Base-by-base conservation (phyloP, 805 yeast species). In the Starmerella bombi region DNA sequence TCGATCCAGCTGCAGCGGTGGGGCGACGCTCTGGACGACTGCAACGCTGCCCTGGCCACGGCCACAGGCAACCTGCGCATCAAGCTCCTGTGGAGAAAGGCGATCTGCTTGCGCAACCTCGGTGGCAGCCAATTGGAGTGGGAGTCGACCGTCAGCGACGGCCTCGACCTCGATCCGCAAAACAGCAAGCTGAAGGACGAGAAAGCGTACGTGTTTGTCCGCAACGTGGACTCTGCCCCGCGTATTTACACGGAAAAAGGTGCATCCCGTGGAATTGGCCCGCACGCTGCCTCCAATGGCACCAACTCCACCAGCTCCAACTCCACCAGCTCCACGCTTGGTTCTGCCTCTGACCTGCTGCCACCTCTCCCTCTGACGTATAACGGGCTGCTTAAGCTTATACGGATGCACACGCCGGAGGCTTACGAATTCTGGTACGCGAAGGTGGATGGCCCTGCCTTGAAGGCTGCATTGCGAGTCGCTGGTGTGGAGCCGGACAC, bases 401-500 rank as follows among this genome's bases (percentile, higher is more conserved):
- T 38, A 9, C 49, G 57, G 8, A 20, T 32, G 14, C 20, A 30
- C 3, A 17, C 42, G 8, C 37, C 38, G 6, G 44, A 40, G 5
- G 47, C 49, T 3, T 30, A 41, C 36, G 34, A 37, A 23, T 51
- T 45, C 28, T 46, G 50, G 46, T 46, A 48, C 32, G n/a, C 22
- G 4, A 16, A 40, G 14, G 38, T 53, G 18, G 31, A 35, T 15
- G 48, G 46, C 1, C 28, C 25, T 4, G 46, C 45, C 19, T 35
- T 53, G 7, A 19, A 25, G 16, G 16, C n/a, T 3, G 57, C 53
- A 9, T 46, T 45, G 31, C 17, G 19, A 3, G 25, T 34, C 4
- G 45, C 44, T 4, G 54, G 55, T 10, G 42, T 53, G 15, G 57
- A 53, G 40, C 55, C 57, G 1, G 47, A 45, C 3, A 46, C 49